Evolutionary conservation across 2,329 filamentous ascomycete species (phyloP), one percentile per base, ranked within the genome.

Genomic region (Trichoderma simmonsii): DNA sequence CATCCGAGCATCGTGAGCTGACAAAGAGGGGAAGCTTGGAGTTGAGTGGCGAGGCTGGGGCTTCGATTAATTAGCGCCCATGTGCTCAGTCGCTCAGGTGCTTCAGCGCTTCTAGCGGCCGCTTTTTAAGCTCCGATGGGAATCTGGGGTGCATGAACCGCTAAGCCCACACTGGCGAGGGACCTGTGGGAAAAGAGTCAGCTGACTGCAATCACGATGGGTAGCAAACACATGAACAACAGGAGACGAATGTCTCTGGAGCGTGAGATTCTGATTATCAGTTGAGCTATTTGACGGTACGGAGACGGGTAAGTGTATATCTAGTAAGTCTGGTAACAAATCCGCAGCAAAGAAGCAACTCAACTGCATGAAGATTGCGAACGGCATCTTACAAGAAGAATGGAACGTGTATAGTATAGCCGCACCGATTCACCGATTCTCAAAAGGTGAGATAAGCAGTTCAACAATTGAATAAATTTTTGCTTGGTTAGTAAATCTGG

Each of bases 61-160:
- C 48, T 54, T 54, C 48, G 48, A 54, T 54, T 4, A 36, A 15
- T 43, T 60, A 68, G 66, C 56, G 56, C 34, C 36, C 66, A 48
- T 61, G 51, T 69, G 66, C 66, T 68, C 54, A 68, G 54, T 36
- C 59, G 48, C 65, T 68, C 54, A 60, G 61, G 39, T 34, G 66
- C 57, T 32, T 14, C 66, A 69, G 66, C 66, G 12, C 66, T 61
- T 69, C 66, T 69, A 69, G 56, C 26, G 56, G 65, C 65, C 65
- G 65, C 54, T 39, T 32, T 68, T 68, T 68, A 68, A 68, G 65
- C 65, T 69, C 66, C 66, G 66, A 69, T 69, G 56, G n/a, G 66
- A 69, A 61, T 69, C 66, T 34, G 66, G 66, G 66, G 66, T 69
- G 57, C 66, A 69, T 69, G 66, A 61, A 51, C 56, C 66, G 26